phyloP scores from a whole-genome alignment of 2,329 filamentous ascomycete species.

The Fusarium nanum region DNA sequence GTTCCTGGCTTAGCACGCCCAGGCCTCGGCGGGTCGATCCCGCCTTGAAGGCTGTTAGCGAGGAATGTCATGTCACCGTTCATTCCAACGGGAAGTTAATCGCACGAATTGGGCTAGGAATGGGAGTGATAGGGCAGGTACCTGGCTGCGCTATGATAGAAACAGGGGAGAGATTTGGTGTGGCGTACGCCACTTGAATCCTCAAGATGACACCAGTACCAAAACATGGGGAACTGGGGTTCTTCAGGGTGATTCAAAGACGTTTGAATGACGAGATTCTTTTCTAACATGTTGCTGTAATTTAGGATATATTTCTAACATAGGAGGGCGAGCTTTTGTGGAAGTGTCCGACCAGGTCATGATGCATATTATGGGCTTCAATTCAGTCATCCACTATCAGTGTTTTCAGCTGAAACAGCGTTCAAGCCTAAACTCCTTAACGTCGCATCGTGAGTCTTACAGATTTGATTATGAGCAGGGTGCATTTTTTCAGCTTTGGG shows the following conservation, averaged over 20 bases:
- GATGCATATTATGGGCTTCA: neutral
- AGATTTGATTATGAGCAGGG: neutral
- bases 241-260: neutral
- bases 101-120: neutral
- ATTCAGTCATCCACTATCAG: accelerated
- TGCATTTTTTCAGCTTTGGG: neutral
- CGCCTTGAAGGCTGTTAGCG: neutral
- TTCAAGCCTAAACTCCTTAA: neutral
- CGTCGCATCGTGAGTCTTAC: neutral
- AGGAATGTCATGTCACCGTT: neutral
- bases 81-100: neutral
- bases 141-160: neutral
- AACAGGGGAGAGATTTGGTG: neutral
- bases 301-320: neutral
- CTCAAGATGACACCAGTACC: neutral
- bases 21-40: neutral
- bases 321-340: neutral
- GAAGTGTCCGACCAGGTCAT: neutral
- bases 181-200: neutral
- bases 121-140: neutral
- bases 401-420: neutral
- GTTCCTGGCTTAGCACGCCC: neutral
- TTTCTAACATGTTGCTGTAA: neutral
- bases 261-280: neutral
- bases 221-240: neutral